Percentiles rank a stretch among this genome's conserved stretches.
These are phyloP conservation scores for Candida bentonensis DNA, from an alignment of 805 yeast species.

Conservation along the genomic window DNA sequence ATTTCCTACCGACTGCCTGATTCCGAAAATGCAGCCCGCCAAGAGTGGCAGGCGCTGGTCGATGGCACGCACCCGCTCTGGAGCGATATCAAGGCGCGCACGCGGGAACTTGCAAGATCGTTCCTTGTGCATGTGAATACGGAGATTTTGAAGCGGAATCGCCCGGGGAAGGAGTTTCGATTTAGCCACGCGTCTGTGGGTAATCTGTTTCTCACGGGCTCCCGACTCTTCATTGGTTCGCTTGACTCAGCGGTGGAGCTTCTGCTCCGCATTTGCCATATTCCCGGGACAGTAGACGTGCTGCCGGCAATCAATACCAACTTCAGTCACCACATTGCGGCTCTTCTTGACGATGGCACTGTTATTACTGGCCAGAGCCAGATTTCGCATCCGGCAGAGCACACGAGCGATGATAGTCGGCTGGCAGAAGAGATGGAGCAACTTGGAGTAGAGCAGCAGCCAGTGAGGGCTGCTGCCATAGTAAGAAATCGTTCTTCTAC, in stretches of 20 bases:
- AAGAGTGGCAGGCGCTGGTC: constrained; percentile 65
- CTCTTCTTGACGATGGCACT: constrained; percentile 51
- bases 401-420: not conserved
- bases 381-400: constrained; percentile 62
- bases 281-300: constrained; percentile 40
- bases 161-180: constrained; percentile 47
- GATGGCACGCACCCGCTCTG: constrained; percentile 68
- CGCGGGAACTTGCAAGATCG: constrained; percentile 58
- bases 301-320: constrained; percentile 76
- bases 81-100: constrained; percentile 41
- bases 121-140: constrained; percentile 68
- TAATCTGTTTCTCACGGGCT: constrained; percentile 69
- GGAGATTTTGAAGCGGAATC: constrained; percentile 55
- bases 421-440: not conserved
- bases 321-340: constrained; percentile 77
- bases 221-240: constrained; percentile 69
- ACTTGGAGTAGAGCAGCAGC: not conserved
- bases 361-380: constrained; percentile 84
- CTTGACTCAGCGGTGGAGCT: constrained; percentile 74
- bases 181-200: constrained; percentile 76
- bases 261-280: constrained; percentile 47
- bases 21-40: constrained; percentile 37
- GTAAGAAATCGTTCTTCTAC: constrained; percentile 19
- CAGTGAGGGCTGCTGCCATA: not conserved
- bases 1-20: constrained; percentile 38